phyloP scores from a whole-genome alignment of 331 rosid genomes.

The Phaseolus coccineus region DNA sequence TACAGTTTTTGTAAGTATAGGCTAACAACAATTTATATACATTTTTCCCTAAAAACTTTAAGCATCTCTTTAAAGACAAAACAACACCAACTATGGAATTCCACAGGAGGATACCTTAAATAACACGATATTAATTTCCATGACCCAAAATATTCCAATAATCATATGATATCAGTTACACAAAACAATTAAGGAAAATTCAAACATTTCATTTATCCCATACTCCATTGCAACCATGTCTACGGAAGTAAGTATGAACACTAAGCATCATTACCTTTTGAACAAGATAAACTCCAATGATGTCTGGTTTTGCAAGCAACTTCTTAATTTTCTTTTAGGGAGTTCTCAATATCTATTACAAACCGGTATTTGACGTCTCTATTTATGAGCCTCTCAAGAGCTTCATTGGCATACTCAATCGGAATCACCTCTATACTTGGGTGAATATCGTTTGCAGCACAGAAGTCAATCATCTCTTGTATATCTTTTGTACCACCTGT shows the following conservation, averaged over 20 bases:
- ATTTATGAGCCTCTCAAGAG: constrained; percentile 73
- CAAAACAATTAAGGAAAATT: background rate
- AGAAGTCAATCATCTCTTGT: constrained; percentile 82
- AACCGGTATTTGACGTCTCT: constrained; percentile 77
- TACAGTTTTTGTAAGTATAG: too few species aligned
- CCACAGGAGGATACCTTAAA: too few species aligned
- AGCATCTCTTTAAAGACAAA: too few species aligned
- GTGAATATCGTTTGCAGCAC: constrained; percentile 66
- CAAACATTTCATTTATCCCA: constrained; percentile 37
- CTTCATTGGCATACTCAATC: constrained; percentile 79
- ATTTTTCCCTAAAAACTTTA: too few species aligned
- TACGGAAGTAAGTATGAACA: constrained; percentile 50
- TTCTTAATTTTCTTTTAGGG: constrained; percentile 51
- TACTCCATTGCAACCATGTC: constrained; percentile 66
- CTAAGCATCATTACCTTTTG: constrained; percentile 20
- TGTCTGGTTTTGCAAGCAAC: background rate
- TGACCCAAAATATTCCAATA: background rate
- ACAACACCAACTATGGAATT: too few species aligned
- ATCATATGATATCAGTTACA: background rate
- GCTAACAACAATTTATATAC: too few species aligned
- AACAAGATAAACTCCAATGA: constrained; percentile 20
- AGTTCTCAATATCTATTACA: constrained; percentile 80
- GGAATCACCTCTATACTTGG: constrained; percentile 86
- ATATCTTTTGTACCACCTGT: constrained; percentile 77
- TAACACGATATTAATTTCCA: background rate